These are phyloP conservation scores for Chenopodium berlandieri DNA, from an alignment of 148 eudicot genomes.

Conservation along the genomic window DNA sequence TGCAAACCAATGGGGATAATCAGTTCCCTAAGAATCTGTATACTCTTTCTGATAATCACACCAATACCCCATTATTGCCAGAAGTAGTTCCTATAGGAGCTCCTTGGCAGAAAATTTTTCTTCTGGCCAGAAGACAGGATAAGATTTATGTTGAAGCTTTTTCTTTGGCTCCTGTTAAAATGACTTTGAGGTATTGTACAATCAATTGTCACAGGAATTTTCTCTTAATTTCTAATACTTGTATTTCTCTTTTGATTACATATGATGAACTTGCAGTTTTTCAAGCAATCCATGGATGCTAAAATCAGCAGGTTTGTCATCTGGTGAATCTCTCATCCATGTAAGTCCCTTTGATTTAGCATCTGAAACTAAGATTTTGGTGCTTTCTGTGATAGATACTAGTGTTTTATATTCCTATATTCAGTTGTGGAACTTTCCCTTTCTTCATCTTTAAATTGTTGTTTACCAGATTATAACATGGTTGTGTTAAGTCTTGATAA, in stretches of 20 bases:
- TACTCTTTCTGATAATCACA: conserved; percentile 28
- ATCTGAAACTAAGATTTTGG: background rate
- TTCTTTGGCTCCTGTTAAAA: conserved; percentile 52
- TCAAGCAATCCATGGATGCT: conserved; percentile 96
- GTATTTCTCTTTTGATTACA: conserved; percentile 1
- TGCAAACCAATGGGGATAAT: conserved; percentile 30
- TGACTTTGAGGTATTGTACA: conserved; percentile 68
- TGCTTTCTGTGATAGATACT: conserved; percentile 9
- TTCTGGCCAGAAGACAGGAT: conserved; percentile 74
- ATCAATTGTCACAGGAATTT: background rate
- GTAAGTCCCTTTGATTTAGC: conserved; percentile 41
- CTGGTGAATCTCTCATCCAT: conserved; percentile 86
- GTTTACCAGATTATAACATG: background rate
- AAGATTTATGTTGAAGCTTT: conserved; percentile 82
- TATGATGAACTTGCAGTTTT: conserved; percentile 54
- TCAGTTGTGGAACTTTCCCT: background rate
- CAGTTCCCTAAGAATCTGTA: conserved; percentile 19
- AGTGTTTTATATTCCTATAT: background rate
- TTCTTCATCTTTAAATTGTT: background rate
- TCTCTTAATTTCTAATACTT: conserved; percentile 6
- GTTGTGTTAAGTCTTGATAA: background rate
- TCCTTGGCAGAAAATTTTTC: conserved; percentile 91
- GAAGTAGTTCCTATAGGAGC: conserved; percentile 81
- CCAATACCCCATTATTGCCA: conserved; percentile 42
- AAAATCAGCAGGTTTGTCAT: conserved; percentile 65